Percentiles rank a stretch among this genome's conserved stretches.
phyloP scores from a whole-genome alignment of 495 filamentous ascomycete genomes.

The Daldinia childiae region DNA sequence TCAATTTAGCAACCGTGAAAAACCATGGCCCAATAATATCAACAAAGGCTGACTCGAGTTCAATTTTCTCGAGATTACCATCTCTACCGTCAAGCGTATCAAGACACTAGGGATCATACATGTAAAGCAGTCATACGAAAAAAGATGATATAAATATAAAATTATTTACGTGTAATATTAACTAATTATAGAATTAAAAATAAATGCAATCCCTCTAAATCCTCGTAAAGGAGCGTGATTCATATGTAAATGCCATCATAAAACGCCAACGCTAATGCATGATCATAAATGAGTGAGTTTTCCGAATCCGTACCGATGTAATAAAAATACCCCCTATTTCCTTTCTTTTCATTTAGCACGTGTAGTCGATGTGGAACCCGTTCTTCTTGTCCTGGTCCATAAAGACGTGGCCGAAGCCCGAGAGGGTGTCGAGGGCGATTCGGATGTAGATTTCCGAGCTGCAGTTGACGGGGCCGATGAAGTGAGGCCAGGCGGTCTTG shows the following conservation, averaged over 20 bases:
- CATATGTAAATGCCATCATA: neutral
- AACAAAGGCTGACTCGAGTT: neutral
- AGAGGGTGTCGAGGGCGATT: slow-evolving; percentile 11
- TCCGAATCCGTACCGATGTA: neutral
- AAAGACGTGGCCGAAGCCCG: slow-evolving; percentile 38
- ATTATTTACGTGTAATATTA: neutral
- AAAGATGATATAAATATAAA: neutral
- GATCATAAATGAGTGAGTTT: slow-evolving; percentile 1
- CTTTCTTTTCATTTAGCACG: slow-evolving; percentile 12
- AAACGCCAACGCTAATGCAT: slow-evolving; percentile 4
- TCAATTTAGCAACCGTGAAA: no score
- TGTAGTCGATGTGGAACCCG: slow-evolving; percentile 29
- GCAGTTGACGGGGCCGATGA: slow-evolving; percentile 31
- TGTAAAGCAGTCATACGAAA: neutral
- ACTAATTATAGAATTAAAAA: neutral
- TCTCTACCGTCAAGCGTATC: neutral
- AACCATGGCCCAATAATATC: no score
- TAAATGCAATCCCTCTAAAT: neutral
- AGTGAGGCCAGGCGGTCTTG: slow-evolving; percentile 17
- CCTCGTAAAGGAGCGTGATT: neutral
- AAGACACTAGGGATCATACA: neutral
- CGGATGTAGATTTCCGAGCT: slow-evolving; percentile 32
- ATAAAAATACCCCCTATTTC: neutral
- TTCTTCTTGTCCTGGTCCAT: slow-evolving; percentile 40
- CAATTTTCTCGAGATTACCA: neutral